These are phyloP conservation scores for Naganishia albida DNA, from an alignment of 1,284 basidiomycete species.

Conservation along the genomic window DNA sequence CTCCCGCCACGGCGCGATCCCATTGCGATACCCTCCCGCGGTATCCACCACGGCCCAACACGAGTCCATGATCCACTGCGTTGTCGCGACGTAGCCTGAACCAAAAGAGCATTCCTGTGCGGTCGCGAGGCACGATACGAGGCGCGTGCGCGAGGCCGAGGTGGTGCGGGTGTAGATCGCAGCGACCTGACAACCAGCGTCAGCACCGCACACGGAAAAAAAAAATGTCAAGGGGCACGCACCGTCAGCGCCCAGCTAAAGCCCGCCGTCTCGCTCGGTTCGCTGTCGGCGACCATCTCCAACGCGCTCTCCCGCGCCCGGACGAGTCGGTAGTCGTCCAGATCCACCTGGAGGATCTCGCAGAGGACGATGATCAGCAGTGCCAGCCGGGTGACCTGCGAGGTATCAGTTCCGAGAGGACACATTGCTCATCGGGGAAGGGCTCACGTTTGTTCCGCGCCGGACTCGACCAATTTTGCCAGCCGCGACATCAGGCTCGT, in stretches of 20 bases:
- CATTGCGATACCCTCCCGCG: constrained; percentile 34
- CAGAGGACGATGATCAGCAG: constrained; percentile 35
- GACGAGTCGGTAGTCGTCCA: constrained; percentile 30
- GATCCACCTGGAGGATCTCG: constrained; percentile 34
- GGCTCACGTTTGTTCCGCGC: constrained; percentile 35
- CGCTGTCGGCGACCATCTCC: constrained; percentile 36
- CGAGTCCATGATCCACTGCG: constrained; percentile 33
- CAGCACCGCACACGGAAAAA: neutral
- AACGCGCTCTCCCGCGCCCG: constrained; percentile 19
- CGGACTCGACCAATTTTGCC: constrained; percentile 34
- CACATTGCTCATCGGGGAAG: too few relatives aligned
- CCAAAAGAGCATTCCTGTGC: constrained; percentile 33
- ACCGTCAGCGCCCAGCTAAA: constrained; percentile 35
- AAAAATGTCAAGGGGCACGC: neutral
- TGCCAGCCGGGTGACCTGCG: constrained; percentile 32
- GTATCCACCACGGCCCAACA: constrained; percentile 35
- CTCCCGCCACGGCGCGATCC: constrained; percentile 37
- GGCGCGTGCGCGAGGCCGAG: constrained; percentile 5
- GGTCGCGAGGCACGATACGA: constrained; percentile 27
- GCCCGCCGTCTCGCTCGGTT: constrained; percentile 31
- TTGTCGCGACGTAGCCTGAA: constrained; percentile 18
- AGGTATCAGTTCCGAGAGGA: too few relatives aligned
- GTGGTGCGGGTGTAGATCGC: constrained; percentile 33
- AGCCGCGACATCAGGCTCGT: constrained; percentile 25
- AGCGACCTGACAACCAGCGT: constrained; percentile 13